Base-by-base conservation (phyloP, 176 grass and related monocot species). In the Aegilops speltoides region DNA sequence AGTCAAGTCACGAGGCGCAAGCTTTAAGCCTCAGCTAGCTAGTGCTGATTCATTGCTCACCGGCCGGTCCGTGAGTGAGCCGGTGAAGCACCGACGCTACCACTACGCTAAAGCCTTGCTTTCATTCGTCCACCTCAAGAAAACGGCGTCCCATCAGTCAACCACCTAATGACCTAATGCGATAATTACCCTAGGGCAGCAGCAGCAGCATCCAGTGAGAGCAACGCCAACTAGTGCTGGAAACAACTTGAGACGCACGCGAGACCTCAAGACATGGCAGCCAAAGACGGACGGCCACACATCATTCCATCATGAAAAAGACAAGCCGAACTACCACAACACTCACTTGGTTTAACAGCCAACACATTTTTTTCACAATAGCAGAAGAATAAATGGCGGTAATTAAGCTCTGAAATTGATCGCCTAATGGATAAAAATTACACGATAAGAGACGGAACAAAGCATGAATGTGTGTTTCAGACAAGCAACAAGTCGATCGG, bases 31-130 rank as follows among this genome's bases (percentile, higher is more conserved):
- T 80, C 54, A 31, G 38, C 62, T 68, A 46, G 45, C 46, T 57
- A 88, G 38, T 68, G 73, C 26, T 26, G 71, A 77, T 65, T 66
- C 60, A 66, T 66, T 50, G 60, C 50, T 24, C 25, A 32, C 25
- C 41, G 16, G 50, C 15, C 50, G 50, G 50, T 54, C 50, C 50
- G 68, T 56, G 74, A 28, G 74, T 56, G 46, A 77, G 50, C n/a
- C 15, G 38, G 25, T 11, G 54, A 86, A 61, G 41, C 38, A 76
- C 72, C 72, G 73, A 76, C 73, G 73, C 29, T 74, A 26, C 45
- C 43, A 83, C 86, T 88, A 41, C n/a, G 66, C 61, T 72, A 23
- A 85, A 76, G 76, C 77, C 46, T 68, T 45, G 43, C 87, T 89
- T 75, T 73, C 57, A 76, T 75, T 73, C 57, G 68, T 79, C 74